phyloP scores from a whole-genome alignment of 2,329 filamentous ascomycete genomes.

The Tolypocladium guangdongense region DNA sequence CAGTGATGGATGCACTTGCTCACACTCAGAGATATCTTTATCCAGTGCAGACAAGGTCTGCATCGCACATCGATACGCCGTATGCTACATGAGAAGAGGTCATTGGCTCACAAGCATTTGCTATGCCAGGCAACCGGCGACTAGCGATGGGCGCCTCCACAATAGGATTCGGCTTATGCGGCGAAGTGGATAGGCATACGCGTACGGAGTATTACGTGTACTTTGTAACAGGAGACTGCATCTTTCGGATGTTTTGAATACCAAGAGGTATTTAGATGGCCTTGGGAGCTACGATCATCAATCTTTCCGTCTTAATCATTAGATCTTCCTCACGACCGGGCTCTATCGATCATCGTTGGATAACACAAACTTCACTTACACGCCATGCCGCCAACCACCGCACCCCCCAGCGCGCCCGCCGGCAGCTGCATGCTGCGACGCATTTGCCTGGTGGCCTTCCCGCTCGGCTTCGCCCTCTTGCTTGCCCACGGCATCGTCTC shows the following conservation, averaged over 20 bases:
- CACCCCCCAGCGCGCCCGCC: neutral
- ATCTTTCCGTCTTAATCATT: neutral
- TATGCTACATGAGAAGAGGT: too few relatives aligned
- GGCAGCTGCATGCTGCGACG: neutral
- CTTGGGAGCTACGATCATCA: neutral
- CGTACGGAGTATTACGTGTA: too few relatives aligned
- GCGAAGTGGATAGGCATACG: neutral
- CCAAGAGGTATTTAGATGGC: neutral
- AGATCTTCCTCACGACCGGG: neutral
- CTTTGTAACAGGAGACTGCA: neutral
- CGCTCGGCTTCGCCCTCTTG: neutral
- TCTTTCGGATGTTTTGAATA: neutral
- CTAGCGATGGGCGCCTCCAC: neutral
- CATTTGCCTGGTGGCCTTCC: neutral
- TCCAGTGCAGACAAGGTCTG: too few relatives aligned
- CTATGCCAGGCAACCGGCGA: neutral
- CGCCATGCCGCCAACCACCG: neutral
- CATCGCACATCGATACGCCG: too few relatives aligned
- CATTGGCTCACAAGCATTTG: neutral
- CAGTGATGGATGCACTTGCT: neutral
- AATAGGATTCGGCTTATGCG: neutral
- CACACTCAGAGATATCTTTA: too few relatives aligned
- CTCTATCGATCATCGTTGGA: neutral
- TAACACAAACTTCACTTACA: neutral
- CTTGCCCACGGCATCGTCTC: neutral